These are phyloP conservation scores for Aspergillus sp. DNA, from an alignment of 2,329 filamentous ascomycete genomes.

Conservation along the genomic window DNA sequence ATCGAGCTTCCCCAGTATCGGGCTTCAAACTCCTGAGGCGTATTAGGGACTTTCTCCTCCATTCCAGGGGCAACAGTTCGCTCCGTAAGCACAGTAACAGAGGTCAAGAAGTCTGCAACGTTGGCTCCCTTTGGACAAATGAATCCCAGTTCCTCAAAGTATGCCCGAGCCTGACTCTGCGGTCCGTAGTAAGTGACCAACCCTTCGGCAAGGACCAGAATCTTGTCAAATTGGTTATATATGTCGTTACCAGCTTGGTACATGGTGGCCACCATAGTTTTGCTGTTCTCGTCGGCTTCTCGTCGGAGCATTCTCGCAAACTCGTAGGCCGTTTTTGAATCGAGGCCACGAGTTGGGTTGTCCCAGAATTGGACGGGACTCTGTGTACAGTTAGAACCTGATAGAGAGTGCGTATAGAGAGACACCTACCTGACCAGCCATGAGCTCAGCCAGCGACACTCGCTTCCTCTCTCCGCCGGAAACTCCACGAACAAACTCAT, in stretches of 20 bases:
- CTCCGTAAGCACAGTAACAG: constrained; percentile 58
- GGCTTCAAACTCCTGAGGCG: constrained; percentile 45
- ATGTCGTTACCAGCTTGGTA: constrained; percentile 71
- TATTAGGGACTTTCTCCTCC: constrained; percentile 32
- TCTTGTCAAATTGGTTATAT: constrained; percentile 68
- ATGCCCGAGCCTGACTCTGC: constrained; percentile 55
- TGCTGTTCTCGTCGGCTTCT: constrained; percentile 59
- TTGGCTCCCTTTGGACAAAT: constrained; percentile 61
- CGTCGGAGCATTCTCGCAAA: constrained; percentile 59
- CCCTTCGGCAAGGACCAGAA: constrained; percentile 64
- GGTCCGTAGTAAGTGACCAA: constrained; percentile 65
- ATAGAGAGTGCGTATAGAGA: no score
- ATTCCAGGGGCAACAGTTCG: constrained; percentile 37
- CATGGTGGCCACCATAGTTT: constrained; percentile 61
- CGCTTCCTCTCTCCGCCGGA: constrained; percentile 68
- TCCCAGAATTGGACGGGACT: constrained; percentile 64
- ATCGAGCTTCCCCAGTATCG: constrained; percentile 54
- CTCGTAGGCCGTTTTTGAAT: constrained; percentile 63
- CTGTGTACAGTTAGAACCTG: constrained; percentile 6
- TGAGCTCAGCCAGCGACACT: constrained; percentile 62
- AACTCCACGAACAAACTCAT: constrained; percentile 65
- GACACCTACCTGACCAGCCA: constrained; percentile 51
- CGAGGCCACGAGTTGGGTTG: constrained; percentile 64
- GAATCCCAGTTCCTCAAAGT: constrained; percentile 66
- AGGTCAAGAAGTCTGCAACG: constrained; percentile 64